Evolutionary conservation across 441 rosid genomes (phyloP).

Genomic region (Biscutella laevigata): DNA sequence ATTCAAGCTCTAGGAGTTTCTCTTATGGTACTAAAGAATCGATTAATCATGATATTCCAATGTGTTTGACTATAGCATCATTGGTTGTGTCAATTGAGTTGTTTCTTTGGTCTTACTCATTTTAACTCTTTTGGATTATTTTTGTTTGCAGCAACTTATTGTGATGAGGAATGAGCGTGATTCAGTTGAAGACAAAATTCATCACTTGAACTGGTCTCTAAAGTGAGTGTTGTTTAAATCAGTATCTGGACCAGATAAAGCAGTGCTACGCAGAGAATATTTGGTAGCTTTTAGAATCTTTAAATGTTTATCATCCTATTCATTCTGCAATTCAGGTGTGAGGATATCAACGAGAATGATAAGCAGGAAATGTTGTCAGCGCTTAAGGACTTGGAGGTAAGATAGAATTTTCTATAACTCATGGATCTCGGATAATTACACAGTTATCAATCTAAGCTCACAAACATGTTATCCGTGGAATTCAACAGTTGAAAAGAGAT

Average conservation of each 20-base stretch:
- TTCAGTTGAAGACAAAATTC: slow-evolving; percentile 74
- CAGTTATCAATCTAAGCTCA: neutral
- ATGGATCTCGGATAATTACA: neutral
- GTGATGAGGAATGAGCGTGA: slow-evolving; percentile 75
- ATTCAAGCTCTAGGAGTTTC: neutral
- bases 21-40: neutral
- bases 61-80: too few species aligned
- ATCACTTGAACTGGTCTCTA: slow-evolving; percentile 78
- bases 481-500: slow-evolving; percentile 40
- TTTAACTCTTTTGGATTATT: neutral
- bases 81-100: neutral
- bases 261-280: neutral
- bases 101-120: neutral
- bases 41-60: too few species aligned
- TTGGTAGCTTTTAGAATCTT: neutral
- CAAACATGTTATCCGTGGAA: neutral
- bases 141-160: slow-evolving; percentile 56
- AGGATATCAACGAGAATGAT: slow-evolving; percentile 35
- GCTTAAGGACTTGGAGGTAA: slow-evolving; percentile 57
- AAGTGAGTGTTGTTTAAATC: slow-evolving; percentile 38
- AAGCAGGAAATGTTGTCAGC: slow-evolving; percentile 34
- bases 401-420: neutral
- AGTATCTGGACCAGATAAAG: neutral
- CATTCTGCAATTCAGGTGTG: slow-evolving; percentile 39
- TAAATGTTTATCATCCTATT: neutral